Conservation (phyloP, 495 filamentous ascomycete species). For the Chaetomium tenue region DNA sequence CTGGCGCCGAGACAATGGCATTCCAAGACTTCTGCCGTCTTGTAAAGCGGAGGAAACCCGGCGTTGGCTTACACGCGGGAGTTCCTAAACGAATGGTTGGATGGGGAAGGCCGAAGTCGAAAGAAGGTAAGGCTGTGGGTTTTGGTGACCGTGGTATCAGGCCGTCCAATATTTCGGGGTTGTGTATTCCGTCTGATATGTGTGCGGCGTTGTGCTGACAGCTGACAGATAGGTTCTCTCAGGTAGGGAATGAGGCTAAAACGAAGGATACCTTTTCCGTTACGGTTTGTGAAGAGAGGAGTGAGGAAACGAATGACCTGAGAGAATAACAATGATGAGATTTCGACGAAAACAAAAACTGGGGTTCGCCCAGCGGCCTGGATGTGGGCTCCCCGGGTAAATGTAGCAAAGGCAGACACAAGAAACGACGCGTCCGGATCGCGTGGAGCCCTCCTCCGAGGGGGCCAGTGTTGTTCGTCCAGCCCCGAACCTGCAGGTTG, state of each 20-base stretch:
- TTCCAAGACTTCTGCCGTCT: constrained; percentile 16
- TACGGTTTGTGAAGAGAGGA: background rate
- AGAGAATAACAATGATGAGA: constrained; percentile 7
- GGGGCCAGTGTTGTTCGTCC: constrained; percentile 28
- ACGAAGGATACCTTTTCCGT: background rate
- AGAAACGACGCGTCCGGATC: constrained; percentile 26
- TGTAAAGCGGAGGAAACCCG: background rate
- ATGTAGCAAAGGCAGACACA: constrained; percentile 27
- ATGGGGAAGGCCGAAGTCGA: background rate
- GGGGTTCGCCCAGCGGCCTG: constrained; percentile 17
- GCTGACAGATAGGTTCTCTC: background rate
- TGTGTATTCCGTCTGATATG: background rate
- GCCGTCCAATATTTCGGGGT: background rate
- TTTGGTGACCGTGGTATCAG: background rate
- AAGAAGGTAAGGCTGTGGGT: background rate
- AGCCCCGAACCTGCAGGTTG: constrained; percentile 24
- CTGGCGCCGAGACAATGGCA: constrained; percentile 17
- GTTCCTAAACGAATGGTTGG: constrained; percentile 1
- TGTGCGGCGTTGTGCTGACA: background rate
- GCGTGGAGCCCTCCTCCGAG: constrained; percentile 24
- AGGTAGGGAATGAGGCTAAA: background rate
- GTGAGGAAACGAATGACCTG: background rate
- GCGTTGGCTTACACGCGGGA: background rate
- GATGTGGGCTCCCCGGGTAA: constrained; percentile 30
- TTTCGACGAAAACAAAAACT: constrained; percentile 15